Evolutionary conservation across 306 rosid genomes (phyloP).

Genomic region (Amphicarpaea edgeworthii): DNA sequence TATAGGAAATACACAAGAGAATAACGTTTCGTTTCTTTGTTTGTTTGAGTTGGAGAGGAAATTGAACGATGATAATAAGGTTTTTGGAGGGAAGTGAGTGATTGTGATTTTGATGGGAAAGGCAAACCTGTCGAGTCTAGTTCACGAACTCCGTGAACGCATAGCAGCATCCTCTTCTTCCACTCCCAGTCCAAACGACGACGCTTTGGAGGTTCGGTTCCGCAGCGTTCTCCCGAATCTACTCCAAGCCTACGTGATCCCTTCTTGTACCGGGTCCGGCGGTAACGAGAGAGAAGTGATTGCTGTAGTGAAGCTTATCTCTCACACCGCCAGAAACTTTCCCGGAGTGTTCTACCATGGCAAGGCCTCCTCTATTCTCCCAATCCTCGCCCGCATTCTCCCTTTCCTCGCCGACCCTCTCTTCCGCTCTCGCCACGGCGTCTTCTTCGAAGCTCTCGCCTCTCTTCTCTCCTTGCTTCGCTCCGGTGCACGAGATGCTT

Average conservation of each 20-base stretch:
- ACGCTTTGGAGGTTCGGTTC: constrained; percentile 72
- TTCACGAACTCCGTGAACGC: constrained; percentile 86
- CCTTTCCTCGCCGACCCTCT: constrained; percentile 83
- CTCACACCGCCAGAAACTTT: constrained; percentile 68
- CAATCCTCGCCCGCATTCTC: constrained; percentile 70
- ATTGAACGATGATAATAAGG: too few relatives aligned
- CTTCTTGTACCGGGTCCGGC: constrained; percentile 63
- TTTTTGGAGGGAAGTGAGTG: constrained; percentile 33
- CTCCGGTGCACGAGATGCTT: constrained; percentile 70
- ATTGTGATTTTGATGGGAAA: constrained; percentile 50
- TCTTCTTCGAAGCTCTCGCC: constrained; percentile 75
- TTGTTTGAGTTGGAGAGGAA: too few relatives aligned
- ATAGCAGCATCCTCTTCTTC: constrained; percentile 79
- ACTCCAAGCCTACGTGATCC: constrained; percentile 67
- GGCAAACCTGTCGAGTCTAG: constrained; percentile 72
- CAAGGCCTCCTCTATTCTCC: constrained; percentile 63
- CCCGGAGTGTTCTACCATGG: constrained; percentile 87
- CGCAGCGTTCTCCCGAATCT: constrained; percentile 90
- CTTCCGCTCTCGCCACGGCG: constrained; percentile 69
- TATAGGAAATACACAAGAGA: too few relatives aligned
- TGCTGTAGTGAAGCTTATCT: constrained; percentile 78
- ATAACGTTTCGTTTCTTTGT: too few relatives aligned
- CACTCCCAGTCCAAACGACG: constrained; percentile 57
- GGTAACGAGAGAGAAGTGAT: constrained; percentile 69
- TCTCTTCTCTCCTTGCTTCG: constrained; percentile 86